phyloP scores from a whole-genome alignment of 2,329 filamentous ascomycete species.

The Colletotrichum sp. region DNA sequence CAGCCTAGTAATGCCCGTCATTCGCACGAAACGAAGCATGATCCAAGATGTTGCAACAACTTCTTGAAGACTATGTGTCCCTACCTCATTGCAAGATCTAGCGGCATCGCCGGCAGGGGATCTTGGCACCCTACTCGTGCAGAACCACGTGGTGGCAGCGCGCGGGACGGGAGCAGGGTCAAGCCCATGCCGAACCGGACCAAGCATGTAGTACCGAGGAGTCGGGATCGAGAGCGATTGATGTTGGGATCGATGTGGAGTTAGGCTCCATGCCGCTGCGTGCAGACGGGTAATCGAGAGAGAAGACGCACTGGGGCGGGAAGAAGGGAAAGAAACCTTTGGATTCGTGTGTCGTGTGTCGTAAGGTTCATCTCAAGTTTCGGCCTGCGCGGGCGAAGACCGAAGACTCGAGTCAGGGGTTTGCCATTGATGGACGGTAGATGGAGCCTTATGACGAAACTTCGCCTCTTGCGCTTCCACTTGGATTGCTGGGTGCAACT shows the following conservation, averaged over 20 bases:
- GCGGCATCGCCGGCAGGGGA: not conserved
- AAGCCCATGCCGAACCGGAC: not conserved
- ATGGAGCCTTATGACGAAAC: not conserved
- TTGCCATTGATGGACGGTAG: not conserved
- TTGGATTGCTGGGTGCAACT: not conserved
- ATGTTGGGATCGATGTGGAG: not conserved
- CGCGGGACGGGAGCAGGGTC: not conserved
- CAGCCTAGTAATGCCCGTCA: not conserved
- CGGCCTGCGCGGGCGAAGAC: not conserved
- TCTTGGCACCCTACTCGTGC: not conserved
- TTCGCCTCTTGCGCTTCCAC: not conserved
- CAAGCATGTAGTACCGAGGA: not conserved
- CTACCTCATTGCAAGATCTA: not conserved
- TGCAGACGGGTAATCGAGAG: not conserved
- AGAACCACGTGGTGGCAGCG: not conserved
- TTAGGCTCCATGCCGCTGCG: not conserved
- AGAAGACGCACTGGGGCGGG: not conserved
- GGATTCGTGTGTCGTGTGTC: not conserved
- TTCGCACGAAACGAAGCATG: not conserved
- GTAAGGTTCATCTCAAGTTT: slow-evolving; percentile 14
- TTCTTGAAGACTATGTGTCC: not conserved
- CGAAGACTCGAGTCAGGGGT: slow-evolving; percentile 1
- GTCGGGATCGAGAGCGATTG: not conserved
- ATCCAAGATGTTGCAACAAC: not conserved
- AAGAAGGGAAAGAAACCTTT: not conserved